These are phyloP conservation scores for Nitzschia inconspicua DNA, from an alignment of 108 stramenopile genomes.

Conservation along the genomic window DNA sequence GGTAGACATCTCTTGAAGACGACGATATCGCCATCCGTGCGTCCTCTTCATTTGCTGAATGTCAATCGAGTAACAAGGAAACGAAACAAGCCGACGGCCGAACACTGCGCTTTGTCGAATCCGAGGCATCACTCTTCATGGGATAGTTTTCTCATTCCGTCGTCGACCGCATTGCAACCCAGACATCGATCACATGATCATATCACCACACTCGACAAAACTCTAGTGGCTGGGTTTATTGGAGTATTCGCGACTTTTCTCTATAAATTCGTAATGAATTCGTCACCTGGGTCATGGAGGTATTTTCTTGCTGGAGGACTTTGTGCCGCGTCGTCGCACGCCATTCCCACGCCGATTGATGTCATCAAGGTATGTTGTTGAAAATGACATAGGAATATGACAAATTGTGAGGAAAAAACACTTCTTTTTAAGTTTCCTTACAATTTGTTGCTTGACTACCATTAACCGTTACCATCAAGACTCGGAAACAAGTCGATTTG, in stretches of 20 bases:
- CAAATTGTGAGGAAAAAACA: slow-evolving; percentile 1
- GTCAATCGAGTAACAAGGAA: too few species aligned
- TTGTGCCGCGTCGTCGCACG: slow-evolving; percentile 75
- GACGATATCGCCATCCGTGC: too few species aligned
- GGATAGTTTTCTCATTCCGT: neutral
- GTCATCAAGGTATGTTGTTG: slow-evolving; percentile 67
- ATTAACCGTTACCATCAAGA: slow-evolving; percentile 20
- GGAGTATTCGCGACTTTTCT: neutral
- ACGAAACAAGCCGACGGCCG: too few species aligned
- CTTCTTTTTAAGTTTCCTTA: slow-evolving; percentile 4
- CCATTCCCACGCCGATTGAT: slow-evolving; percentile 78
- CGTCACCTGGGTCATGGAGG: slow-evolving; percentile 50
- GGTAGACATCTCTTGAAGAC: too few species aligned
- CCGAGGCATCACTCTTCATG: slow-evolving; percentile 6
- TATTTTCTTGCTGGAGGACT: slow-evolving; percentile 77
- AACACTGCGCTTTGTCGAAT: too few species aligned
- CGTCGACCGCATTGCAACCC: neutral
- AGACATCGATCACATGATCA: neutral
- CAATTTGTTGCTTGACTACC: neutral
- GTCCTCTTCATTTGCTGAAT: too few species aligned
- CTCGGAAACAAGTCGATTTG: slow-evolving; percentile 73
- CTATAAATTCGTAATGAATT: neutral
- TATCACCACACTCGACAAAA: slow-evolving; percentile 18
- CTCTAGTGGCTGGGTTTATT: slow-evolving; percentile 4
- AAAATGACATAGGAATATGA: too few species aligned